Base-by-base conservation (phyloP, 108 stramenopile species). In the Cyclotella kingstonii region DNA sequence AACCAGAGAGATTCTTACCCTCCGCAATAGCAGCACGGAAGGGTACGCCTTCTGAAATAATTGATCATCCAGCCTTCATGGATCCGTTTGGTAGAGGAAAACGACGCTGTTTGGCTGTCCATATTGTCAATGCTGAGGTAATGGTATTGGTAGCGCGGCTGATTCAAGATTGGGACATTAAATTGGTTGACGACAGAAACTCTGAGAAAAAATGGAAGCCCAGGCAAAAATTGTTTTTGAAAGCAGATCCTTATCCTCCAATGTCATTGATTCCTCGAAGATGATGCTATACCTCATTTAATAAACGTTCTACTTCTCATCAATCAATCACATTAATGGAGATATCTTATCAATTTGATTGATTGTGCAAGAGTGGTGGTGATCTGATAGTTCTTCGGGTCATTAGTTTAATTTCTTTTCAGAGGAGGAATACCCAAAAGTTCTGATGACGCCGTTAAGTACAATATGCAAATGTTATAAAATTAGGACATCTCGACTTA, bases 1-100 rank as follows among this genome's bases (percentile, higher is more conserved):
- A 41, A 56, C 69, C 69, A 17, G 69, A 70, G 41, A 35, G 69
- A 34, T 70, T 63, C 54, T 15, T 70, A 25, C 31, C 39, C 2
- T 25, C 42, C 14, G 69, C 69, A 22, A 57, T 70, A 18, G 52
- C 63, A 43, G 53, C 22, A 19, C 38, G 69, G 17, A 70, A 65
- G 62, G 63, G 63, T 17, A 70, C 69, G 21, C 62, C 54, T 1
- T 63, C 69, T 0, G 69, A 70, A 65, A 63, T 70, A 9, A 64
- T 70, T 26, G 69, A 70, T 26, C 69, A 70, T 55, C 62, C 69
- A 26, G 26, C 41, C 2, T 65, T 70, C 34, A 45, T 17, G 8
- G 69, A 70, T 64, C 62, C 62, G 10, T 70, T 70, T 40, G 62
- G 62, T 21, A 23, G 63, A 15, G 69, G 69, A 2, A 65, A 63